Percentiles rank a stretch among this genome's conserved stretches.
Conservation (phyloP, 345 rosid species). For the Firmiana major region DNA sequence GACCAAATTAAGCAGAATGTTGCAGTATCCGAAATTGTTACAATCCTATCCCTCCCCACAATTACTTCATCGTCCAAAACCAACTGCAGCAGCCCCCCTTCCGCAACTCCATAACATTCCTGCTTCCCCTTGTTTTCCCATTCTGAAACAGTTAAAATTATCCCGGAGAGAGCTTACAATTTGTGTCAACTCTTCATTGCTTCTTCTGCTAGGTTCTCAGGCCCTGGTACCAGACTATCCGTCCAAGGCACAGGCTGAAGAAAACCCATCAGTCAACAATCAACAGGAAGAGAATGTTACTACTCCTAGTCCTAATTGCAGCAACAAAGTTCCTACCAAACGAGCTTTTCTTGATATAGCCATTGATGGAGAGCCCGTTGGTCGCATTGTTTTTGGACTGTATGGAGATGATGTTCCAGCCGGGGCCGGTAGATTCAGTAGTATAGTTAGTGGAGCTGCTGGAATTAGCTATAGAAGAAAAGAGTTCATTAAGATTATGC, state of each 20-base stretch:
- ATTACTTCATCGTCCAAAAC: conserved; percentile 30
- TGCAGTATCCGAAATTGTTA: conserved; percentile 31
- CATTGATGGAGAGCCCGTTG: conserved; percentile 64
- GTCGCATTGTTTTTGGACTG: conserved; percentile 70
- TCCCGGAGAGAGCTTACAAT: conserved; percentile 60
- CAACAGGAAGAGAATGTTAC: conserved; percentile 15
- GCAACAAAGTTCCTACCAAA: conserved; percentile 34
- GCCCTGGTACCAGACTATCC: conserved; percentile 35
- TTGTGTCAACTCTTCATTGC: conserved; percentile 49
- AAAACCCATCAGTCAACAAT: conserved; percentile 16
- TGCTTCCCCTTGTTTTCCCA: conserved; percentile 25
- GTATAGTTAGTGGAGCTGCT: conserved; percentile 70
- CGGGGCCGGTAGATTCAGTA: conserved; percentile 61
- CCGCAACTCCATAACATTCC: conserved; percentile 23
- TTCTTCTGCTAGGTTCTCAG: conserved; percentile 53
- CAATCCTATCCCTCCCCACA: conserved; percentile 31
- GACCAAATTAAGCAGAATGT: conserved; percentile 21
- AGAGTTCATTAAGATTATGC: conserved; percentile 80
- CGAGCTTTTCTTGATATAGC: conserved; percentile 74
- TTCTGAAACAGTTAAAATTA: conserved; percentile 34
- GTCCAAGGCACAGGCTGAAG: conserved; percentile 45
- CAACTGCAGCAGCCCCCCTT: conserved; percentile 23
- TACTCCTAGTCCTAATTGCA: conserved; percentile 24
- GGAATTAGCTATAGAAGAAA: conserved; percentile 87
- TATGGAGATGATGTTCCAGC: conserved; percentile 55